Evolutionary conservation across 2,329 filamentous ascomycete genomes (phyloP).

Genomic region (Colletotrichum karsti): DNA sequence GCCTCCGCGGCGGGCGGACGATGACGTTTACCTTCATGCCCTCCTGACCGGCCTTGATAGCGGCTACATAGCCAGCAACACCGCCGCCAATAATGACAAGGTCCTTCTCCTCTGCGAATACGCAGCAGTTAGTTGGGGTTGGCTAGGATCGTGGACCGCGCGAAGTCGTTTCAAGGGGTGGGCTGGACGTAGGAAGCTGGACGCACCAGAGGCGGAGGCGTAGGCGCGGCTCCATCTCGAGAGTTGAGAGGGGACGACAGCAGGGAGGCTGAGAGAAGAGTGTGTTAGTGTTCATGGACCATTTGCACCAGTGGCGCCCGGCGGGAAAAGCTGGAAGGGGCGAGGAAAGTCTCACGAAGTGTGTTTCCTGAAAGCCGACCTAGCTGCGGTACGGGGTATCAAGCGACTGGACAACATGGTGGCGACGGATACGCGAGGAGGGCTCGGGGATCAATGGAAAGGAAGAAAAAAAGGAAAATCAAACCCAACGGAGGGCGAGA

Average conservation of each 20-base stretch:
- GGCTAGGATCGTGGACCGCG: background rate
- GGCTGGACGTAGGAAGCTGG: background rate
- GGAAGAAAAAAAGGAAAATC: constrained; percentile 28
- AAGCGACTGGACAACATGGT: constrained; percentile 70
- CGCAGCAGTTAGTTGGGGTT: constrained; percentile 30
- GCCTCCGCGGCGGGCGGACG: background rate
- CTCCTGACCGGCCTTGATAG: constrained; percentile 98
- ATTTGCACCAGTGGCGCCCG: constrained; percentile 24
- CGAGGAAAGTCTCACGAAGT: constrained; percentile 56
- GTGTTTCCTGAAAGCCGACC: constrained; percentile 61
- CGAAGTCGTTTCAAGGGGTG: background rate
- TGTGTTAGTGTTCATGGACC: constrained; percentile 23
- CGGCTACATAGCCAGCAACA: constrained; percentile 97
- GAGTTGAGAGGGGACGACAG: constrained; percentile 52
- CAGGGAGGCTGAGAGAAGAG: constrained; percentile 52
- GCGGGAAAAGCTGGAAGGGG: constrained; percentile 14
- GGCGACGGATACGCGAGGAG: constrained; percentile 34
- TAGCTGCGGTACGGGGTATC: constrained; percentile 65
- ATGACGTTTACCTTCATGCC: constrained; percentile 82
- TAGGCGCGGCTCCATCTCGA: constrained; percentile 67
- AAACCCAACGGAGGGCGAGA: background rate
- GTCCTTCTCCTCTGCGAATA: constrained; percentile 85
- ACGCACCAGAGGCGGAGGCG: constrained; percentile 65
- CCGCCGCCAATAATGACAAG: constrained; percentile 97
- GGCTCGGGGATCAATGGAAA: constrained; percentile 36